Evolutionary conservation across 139 green algal species (phyloP).

Genomic region (Monoraphidium neglectum): DNA sequence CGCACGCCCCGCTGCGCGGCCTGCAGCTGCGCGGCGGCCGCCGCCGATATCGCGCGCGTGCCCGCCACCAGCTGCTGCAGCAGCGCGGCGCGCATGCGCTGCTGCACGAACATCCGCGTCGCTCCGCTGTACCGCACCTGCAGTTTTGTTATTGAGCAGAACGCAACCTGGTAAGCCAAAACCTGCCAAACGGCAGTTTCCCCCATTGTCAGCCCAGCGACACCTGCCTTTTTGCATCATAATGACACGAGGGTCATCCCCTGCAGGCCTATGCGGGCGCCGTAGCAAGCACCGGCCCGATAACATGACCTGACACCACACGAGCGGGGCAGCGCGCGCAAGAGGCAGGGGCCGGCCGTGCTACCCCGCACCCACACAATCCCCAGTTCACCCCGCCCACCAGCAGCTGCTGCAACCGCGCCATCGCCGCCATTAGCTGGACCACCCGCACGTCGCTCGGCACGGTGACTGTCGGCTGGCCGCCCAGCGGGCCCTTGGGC

Average conservation of each 20-base stretch:
- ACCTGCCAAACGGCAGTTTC: neutral
- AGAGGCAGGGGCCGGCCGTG: too few species aligned
- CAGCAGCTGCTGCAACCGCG: conserved; percentile 17
- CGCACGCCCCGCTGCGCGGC: too few species aligned
- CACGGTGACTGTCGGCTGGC: neutral
- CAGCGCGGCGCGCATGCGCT: neutral
- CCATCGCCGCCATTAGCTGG: conserved; percentile 6
- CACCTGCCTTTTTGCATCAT: too few species aligned
- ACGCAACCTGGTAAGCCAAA: neutral
- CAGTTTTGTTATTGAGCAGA: neutral
- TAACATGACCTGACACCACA: too few species aligned
- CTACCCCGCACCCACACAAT: too few species aligned
- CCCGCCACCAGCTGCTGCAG: conserved; percentile 28
- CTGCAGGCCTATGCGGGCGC: too few species aligned
- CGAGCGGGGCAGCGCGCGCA: too few species aligned
- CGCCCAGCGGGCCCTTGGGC: neutral
- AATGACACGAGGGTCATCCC: too few species aligned
- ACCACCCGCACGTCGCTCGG: conserved; percentile 9
- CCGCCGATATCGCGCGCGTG: conserved; percentile 12
- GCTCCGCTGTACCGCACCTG: neutral
- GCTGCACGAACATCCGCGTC: neutral
- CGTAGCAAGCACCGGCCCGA: too few species aligned
- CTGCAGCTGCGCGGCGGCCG: neutral
- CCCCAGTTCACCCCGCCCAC: too few species aligned
- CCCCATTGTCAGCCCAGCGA: neutral